A percentile compares a stretch with the other conserved stretches of the same genome.
Evolutionary conservation across 2,329 filamentous ascomycete genomes (phyloP).

Genomic region (Plenodomus lindquistii): DNA sequence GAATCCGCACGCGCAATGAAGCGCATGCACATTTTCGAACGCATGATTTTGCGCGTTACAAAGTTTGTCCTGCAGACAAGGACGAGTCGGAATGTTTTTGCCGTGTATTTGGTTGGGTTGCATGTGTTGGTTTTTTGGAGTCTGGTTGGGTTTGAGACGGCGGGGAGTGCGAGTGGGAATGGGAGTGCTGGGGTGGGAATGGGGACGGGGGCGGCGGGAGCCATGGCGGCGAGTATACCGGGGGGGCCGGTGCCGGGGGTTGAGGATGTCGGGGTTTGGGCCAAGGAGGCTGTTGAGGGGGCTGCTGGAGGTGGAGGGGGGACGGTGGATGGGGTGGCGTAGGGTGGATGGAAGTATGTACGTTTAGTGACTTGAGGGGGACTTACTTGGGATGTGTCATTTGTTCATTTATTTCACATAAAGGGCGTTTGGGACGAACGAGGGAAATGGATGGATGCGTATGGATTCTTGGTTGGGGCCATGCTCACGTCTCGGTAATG

Average conservation of each 20-base stretch:
- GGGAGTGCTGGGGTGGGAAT: too few relatives aligned
- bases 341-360: too few relatives aligned
- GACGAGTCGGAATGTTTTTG: conserved; percentile 91
- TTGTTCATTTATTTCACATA: too few relatives aligned
- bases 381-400: too few relatives aligned
- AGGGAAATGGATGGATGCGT: too few relatives aligned
- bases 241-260: conserved; percentile 15
- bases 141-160: conserved; percentile 77
- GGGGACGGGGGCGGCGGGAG: too few relatives aligned
- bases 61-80: conserved; percentile 88
- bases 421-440: too few relatives aligned
- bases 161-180: conserved; percentile 31
- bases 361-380: too few relatives aligned
- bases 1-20: conserved; percentile 90
- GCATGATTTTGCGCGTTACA: conserved; percentile 87
- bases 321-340: conserved; percentile 26
- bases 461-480: too few relatives aligned
- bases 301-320: too few relatives aligned
- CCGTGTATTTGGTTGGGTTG: conserved; percentile 83
- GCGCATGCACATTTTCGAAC: conserved; percentile 88
- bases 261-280: conserved; percentile 38
- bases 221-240: conserved; percentile 33
- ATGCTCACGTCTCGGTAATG: too few relatives aligned
- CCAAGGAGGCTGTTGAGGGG: conserved; percentile 44
- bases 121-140: conserved; percentile 86